Base-by-base conservation (phyloP, 495 filamentous ascomycete species). In the Talaromyces proteolyticus region DNA sequence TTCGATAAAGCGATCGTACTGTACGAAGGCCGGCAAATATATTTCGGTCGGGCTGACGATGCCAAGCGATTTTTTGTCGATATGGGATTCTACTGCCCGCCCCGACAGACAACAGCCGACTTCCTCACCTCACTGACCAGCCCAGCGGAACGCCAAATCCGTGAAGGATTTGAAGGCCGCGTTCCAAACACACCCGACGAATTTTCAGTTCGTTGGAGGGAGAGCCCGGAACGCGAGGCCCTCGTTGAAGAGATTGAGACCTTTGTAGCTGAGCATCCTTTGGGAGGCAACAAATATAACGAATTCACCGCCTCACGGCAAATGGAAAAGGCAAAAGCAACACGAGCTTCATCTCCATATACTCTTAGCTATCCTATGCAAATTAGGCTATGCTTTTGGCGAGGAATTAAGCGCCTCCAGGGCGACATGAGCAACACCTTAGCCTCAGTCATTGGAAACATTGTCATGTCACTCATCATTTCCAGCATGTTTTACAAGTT, bases 401-500 rank as follows among this genome's bases (percentile, higher is more conserved):
- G 81, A 36, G 76, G 70, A 0, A 81, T 78, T 56, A 74, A 79
- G 53, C 72, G 76, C 37, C 69, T 96, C 3, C 75, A 68, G 44
- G 87, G 86, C 37, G 91, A 96, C 59, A 80, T 86, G 29, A 88
- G 78, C 62, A 69, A 94, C 56, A 87, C 86, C 2, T 51, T 94
- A 19, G 80, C 80, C 5, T 73, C 81, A 40, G 70, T 95, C n/a
- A 78, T 96, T 54, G 88, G 84, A 45, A 93, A 96, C 61, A 75
- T 81, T 48, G 69, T 82, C 55, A 87, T 95, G 81, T 78, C 89
- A 34, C 73, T 97, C 47, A 86, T 97, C 61, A 84, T 96, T 61
- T 82, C 86, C 42, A 88, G 82, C 60, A 87, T 96, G 47, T 97
- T 95, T 72, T 96, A 82, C 70, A 86, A 95, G 53, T 63, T 95